phyloP scores from a whole-genome alignment of 1,284 basidiomycete genomes.

The Meira miltonrushii region DNA sequence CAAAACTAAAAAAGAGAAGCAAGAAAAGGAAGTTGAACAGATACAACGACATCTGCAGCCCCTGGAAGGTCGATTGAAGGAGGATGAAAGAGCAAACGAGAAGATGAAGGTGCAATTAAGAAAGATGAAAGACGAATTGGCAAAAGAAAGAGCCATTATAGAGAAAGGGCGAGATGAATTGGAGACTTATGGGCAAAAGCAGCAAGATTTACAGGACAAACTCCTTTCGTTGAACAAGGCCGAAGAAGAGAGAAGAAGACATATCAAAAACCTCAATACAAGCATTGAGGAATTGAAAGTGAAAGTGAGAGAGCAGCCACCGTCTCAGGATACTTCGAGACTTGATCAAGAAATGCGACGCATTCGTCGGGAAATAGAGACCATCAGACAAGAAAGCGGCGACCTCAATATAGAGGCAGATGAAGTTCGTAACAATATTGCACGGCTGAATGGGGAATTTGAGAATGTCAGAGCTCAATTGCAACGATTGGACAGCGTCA shows the following conservation, averaged over 20 bases:
- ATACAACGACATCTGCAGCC: no score
- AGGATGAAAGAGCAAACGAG: no score
- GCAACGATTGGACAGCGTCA: conserved; percentile 26
- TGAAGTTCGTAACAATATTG: conserved; percentile 16
- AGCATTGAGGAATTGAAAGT: conserved; percentile 24
- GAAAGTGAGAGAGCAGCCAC: conserved; percentile 21
- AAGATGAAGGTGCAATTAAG: no score
- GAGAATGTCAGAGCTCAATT: conserved; percentile 8
- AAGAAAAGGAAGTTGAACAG: no score
- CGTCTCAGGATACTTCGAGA: conserved; percentile 18
- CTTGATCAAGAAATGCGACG: conserved; percentile 16
- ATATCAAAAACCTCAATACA: conserved; percentile 21
- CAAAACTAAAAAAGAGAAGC: conserved; percentile 12
- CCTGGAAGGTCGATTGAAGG: no score
- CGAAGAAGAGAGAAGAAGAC: conserved; percentile 26
- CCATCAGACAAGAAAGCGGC: conserved; percentile 15
- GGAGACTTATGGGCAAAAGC: no score
- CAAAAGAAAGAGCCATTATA: no score
- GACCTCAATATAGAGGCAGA: conserved; percentile 18
- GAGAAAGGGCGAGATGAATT: no score
- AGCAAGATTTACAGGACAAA: conserved; percentile 15
- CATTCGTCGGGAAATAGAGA: conserved; percentile 18
- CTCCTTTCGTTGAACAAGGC: conserved; percentile 23
- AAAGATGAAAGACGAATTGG: no score
- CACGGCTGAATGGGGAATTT: conserved; percentile 15